Base-by-base conservation (phyloP, 805 yeast species). In the Saturnispora serradocipensis region DNA sequence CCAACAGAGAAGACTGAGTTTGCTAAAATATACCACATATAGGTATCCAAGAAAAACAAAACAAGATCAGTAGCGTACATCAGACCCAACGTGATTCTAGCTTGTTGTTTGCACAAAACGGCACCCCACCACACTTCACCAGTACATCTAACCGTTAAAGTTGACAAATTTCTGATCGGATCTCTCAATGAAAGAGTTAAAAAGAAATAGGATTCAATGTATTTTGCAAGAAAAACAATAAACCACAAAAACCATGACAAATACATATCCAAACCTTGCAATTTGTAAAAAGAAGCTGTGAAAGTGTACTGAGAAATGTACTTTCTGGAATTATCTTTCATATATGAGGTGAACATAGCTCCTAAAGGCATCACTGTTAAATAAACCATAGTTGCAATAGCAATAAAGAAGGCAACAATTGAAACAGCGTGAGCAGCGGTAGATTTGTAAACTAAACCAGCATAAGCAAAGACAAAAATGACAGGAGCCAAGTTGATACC, bases 11-110 rank as follows among this genome's bases (percentile, higher is more conserved):
- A 90, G 60, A 88, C 80, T 71, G 96, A 86, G 80, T 91, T 93
- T 69, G 86, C 84, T 62, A 93, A 76, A 76, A 93, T 90, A 78
- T 93, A 93, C 99, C 99, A 93, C 85, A 93, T 80, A 71, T 88
- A 93, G 55, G 99, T 88, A 86, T 93, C 99, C 77, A 93, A 79
- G 83, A 93, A 93, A 86, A 93, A 93, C 72, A 93, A 78, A 61
- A 93, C 75, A 77, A 95, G 75, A 73, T 93, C 99, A 48, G 96
- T 91, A 54, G 86, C 81, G 60, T 79, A 81, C 96, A 93, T 91
- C 73, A 93, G 75, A 67, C 95, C 97, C 66, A 93, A 75, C 43
- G 88, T 89, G 63, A 95, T 82, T 66, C 80, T 85, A 22, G 95
- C 85, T 72, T 93, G 99, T 53, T 86, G 88, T 57, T 70, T 74